A percentile compares a stretch with the other conserved stretches of the same genome.
These are phyloP conservation scores for Dryas alaskensis DNA, from an alignment of 306 rosid species.

Conservation along the genomic window DNA sequence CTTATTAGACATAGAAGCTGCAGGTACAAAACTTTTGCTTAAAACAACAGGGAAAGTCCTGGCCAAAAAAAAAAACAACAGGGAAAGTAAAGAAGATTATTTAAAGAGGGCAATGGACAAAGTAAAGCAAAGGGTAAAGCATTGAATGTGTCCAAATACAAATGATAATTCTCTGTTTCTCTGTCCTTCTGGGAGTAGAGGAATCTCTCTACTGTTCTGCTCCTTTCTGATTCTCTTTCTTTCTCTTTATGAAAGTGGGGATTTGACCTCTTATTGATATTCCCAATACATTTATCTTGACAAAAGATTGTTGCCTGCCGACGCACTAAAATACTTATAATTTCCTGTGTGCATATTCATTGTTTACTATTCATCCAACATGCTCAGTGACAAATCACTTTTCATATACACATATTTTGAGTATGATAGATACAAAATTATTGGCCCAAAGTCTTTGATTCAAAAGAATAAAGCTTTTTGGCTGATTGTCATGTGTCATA, in stretches of 20 bases:
- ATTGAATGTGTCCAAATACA: slow-evolving; percentile 38
- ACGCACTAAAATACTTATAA: slow-evolving; percentile 23
- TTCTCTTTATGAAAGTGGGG: slow-evolving; percentile 46
- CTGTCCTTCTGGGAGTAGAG: slow-evolving; percentile 36
- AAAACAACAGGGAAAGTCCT: slow-evolving; percentile 31
- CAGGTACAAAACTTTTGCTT: slow-evolving; percentile 32
- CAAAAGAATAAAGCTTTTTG: background rate
- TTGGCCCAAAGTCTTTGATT: background rate
- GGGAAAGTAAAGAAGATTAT: slow-evolving; percentile 40
- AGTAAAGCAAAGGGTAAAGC: slow-evolving; percentile 35
- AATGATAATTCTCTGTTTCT: slow-evolving; percentile 39
- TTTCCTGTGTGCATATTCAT: slow-evolving; percentile 29
- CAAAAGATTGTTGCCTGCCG: slow-evolving; percentile 33
- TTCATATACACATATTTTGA: slow-evolving; percentile 14
- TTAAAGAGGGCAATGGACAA: slow-evolving; percentile 25
- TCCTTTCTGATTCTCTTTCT: slow-evolving; percentile 26
- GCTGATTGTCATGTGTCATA: background rate
- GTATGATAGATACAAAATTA: slow-evolving; percentile 13
- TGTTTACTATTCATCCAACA: slow-evolving; percentile 27
- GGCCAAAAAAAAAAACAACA: background rate
- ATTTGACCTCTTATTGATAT: slow-evolving; percentile 34
- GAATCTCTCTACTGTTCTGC: slow-evolving; percentile 41
- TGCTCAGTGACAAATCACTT: slow-evolving; percentile 24
- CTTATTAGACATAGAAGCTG: slow-evolving; percentile 12
- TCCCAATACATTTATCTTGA: slow-evolving; percentile 27